phyloP scores from a whole-genome alignment of 805 yeast genomes.

The Nakazawaea anatomiae region DNA sequence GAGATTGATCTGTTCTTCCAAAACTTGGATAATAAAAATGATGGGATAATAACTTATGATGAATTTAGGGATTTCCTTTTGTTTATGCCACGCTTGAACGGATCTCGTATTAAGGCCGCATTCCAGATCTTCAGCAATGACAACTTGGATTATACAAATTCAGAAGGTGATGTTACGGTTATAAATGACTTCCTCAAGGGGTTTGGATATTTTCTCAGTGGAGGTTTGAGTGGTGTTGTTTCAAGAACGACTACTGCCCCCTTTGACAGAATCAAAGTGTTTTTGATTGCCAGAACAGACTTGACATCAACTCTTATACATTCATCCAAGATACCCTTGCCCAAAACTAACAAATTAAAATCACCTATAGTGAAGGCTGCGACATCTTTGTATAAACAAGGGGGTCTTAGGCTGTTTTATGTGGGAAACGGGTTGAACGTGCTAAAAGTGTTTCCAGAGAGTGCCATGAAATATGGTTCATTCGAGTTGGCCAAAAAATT shows the following conservation, averaged over 20 bases:
- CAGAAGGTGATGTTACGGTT: constrained; percentile 90
- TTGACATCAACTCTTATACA: constrained; percentile 63
- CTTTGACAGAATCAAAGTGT: constrained; percentile 90
- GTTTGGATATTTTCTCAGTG: constrained; percentile 87
- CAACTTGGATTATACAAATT: constrained; percentile 57
- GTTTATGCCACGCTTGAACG: constrained; percentile 75
- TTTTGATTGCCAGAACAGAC: constrained; percentile 86
- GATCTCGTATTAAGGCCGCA: constrained; percentile 76
- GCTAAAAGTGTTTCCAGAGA: constrained; percentile 92
- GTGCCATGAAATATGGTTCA: constrained; percentile 95
- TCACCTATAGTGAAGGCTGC: constrained; percentile 82
- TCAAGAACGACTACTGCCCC: constrained; percentile 97
- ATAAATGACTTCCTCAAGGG: constrained; percentile 76
- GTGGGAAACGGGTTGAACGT: constrained; percentile 94
- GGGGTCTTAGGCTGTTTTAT: constrained; percentile 83
- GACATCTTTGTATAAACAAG: constrained; percentile 74
- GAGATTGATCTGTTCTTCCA: constrained; percentile 52
- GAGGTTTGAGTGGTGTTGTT: constrained; percentile 93
- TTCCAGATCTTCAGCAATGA: constrained; percentile 77
- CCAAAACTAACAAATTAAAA: constrained; percentile 37
- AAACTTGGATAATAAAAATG: constrained; percentile 46
- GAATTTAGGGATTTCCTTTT: constrained; percentile 82
- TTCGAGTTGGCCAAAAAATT: constrained; percentile 82
- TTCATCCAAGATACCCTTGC: constrained; percentile 31
- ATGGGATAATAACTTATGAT: constrained; percentile 71